These are phyloP conservation scores for Verbena officinalis DNA, from an alignment of 257 asterid species.

Conservation along the genomic window DNA sequence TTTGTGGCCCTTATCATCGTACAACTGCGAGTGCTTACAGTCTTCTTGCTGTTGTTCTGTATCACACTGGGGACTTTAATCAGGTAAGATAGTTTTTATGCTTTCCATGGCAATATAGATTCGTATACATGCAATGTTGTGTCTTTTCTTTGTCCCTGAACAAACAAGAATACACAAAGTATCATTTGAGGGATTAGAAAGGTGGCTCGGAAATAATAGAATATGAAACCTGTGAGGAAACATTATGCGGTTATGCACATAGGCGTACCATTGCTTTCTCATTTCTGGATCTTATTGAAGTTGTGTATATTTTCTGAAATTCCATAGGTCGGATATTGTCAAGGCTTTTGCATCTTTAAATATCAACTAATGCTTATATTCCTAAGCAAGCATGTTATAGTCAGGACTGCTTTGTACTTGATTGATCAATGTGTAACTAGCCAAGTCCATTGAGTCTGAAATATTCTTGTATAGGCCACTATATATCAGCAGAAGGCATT, in stretches of 20 bases:
- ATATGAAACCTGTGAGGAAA: constrained; percentile 1
- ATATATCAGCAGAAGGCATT: constrained; percentile 97
- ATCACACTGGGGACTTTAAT: constrained; percentile 98
- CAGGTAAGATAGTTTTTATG: constrained; percentile 53
- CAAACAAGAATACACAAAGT: not conserved
- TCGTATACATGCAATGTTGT: not conserved
- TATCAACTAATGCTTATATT: no score
- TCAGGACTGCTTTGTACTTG: no score
- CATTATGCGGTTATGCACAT: not conserved
- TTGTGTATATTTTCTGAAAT: no score
- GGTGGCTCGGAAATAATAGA: constrained; percentile 7
- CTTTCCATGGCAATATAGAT: constrained; percentile 15
- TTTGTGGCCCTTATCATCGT: constrained; percentile 98
- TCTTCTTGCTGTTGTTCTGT: constrained; percentile 97
- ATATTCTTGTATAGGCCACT: constrained; percentile 68
- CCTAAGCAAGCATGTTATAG: no score
- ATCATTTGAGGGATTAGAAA: constrained; percentile 7
- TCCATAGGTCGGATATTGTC: no score
- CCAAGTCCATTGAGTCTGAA: constrained; percentile 27
- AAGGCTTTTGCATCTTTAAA: no score
- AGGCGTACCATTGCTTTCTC: constrained; percentile 3
- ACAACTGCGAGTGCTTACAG: constrained; percentile 97
- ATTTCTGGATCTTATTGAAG: constrained; percentile 12
- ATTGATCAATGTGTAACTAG: constrained; percentile 8
- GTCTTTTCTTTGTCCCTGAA: not conserved